These are phyloP conservation scores for Suhomyces kilbournensis DNA, from an alignment of 805 yeast species.

Conservation along the genomic window DNA sequence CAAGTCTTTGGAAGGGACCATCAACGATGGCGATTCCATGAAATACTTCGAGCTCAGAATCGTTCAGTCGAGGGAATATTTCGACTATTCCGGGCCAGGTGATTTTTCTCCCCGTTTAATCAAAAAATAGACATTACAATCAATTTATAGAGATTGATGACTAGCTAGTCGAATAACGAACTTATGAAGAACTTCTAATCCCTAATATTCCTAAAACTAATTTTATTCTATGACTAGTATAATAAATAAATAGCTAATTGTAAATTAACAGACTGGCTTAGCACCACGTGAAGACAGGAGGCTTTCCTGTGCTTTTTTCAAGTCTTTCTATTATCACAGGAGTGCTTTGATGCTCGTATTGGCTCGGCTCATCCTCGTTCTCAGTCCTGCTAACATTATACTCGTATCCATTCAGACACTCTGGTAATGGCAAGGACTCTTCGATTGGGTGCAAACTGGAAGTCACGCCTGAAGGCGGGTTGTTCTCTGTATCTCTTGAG, in stretches of 20 bases:
- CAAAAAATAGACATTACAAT: background rate
- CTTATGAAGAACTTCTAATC: too few relatives aligned
- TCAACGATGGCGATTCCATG: conserved; percentile 59
- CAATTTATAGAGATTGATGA: background rate
- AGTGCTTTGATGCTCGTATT: conserved; percentile 15
- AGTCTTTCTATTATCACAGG: conserved; percentile 59
- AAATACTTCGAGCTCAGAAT: conserved; percentile 70
- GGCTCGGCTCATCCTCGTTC: background rate
- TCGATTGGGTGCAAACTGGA: background rate
- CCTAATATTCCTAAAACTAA: too few relatives aligned
- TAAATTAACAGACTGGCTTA: conserved; percentile 11
- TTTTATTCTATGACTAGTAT: background rate
- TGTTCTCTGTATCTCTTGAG: background rate
- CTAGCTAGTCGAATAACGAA: too few relatives aligned
- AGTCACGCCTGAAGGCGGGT: background rate
- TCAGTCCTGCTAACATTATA: conserved; percentile 5
- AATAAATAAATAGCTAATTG: background rate
- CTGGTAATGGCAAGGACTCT: background rate
- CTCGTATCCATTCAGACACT: conserved; percentile 9
- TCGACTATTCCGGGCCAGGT: conserved; percentile 23
- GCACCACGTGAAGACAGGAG: conserved; percentile 72
- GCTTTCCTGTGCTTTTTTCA: conserved; percentile 50
- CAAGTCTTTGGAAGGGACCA: conserved; percentile 35
- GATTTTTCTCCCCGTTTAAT: conserved; percentile 9
- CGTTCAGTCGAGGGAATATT: conserved; percentile 53